Evolutionary conservation across 1,284 basidiomycete species (phyloP), one percentile per base, ranked within the genome.

Genomic region (Peniophora sp.): DNA sequence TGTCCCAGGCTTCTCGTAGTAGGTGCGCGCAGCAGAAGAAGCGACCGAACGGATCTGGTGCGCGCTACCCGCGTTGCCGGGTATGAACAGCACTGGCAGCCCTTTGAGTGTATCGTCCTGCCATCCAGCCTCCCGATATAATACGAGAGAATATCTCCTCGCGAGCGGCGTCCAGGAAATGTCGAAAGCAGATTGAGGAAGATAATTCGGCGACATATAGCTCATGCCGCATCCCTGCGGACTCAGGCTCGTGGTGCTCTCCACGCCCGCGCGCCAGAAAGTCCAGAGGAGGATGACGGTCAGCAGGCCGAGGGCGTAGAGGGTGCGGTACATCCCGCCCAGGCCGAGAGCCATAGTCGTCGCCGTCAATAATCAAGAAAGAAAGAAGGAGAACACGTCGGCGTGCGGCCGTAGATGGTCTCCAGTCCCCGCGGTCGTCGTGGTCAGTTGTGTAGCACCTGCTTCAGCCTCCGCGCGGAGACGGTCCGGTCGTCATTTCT

Each of bases 141-240:
- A 71, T 73, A 83, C 93, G 23, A 98, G 75, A 2, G 81, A 82
- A 65, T 98, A 98, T 52, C 92, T 78, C 18, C 65, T 65, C 18
- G 83, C 83, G 5, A 92, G 69, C 18, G 81, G 77, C 24, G 81
- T 85, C 82, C 88, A 81, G 14, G 78, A 71, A 51, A 68, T 57
- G 61, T 90, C 71, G 62, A 88, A 84, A 27, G 67, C 71, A 39
- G 69, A 62, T 59, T 86, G 85, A 34, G 85, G 75, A 37, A 90
- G 68, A 66, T 98, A 99, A 3, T 87, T 87, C 1, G 95, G 96
- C 3, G 81, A 89, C 97, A 99, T 99, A 75, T 85, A 94, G 53
- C 92, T 93, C 96, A 99, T 99, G 50, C 91, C 84, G 68, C 96
- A 99, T 77, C 88, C 88, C 74, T 91, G 87, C 3, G 87, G 86